Evolutionary conservation across 495 filamentous ascomycete genomes (phyloP), one percentile per base, ranked within the genome.

Genomic region (Penicillium turbatum): DNA sequence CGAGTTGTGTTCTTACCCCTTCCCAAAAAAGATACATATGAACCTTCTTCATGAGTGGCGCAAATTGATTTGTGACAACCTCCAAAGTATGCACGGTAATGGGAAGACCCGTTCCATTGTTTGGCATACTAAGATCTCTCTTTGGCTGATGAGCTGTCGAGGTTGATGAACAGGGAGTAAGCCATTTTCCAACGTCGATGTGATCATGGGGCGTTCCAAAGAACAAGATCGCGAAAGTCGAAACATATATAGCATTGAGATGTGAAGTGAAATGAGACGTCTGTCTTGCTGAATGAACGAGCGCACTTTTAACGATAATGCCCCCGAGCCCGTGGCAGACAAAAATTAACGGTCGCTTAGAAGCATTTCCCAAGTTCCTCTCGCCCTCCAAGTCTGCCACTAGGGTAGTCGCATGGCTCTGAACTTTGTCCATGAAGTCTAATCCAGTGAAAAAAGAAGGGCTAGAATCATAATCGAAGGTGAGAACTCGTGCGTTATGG

Each of bases 21-120:
- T 72, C 70, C 71, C 70, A 72, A 48, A 75, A 71, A 52, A 64
- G 65, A 51, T 59, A 69, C 9, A 72, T 60, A 21, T 61, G 62
- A 35, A 74, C 67, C 11, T 66, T 56, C 51, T 64, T 63, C 65
- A 72, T 62, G 15, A 72, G 51, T n/a, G 70, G 67, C 3, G 52
- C 60, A 50, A 75, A 75, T n/a, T 69, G 57, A 34, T 68, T 67
- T 9, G 63, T 72, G 48, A 72, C 63, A 30, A 66, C 52, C 48
- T 68, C 61, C 26, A 72, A 47, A 11, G 60, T 61, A 37, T 69
- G 65, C 13, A 62, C 67, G 32, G 31, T 34, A 12, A 34, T 34
- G 7, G 31, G 31, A 24, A 2, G 21, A 24, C 2, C 21, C 7
- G 10, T 34, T 12, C 10, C 10, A 12, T 24, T 4, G 21, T 24